Conservation (phyloP, 2,329 filamentous ascomycete species). For the Trichophyton mentagrophytes region DNA sequence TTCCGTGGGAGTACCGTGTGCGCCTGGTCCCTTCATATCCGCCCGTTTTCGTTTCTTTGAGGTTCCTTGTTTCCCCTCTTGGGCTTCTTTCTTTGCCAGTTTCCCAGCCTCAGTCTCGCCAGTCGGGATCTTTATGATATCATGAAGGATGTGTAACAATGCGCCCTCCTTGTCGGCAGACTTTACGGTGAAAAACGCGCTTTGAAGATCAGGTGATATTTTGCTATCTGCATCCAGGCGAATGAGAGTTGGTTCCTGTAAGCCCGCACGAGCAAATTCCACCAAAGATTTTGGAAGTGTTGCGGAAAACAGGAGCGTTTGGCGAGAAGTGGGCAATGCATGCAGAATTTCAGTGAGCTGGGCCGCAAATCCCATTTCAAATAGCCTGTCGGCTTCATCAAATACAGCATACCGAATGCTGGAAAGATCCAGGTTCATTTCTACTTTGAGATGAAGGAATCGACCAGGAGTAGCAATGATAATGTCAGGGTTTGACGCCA, state of each 20-base stretch:
- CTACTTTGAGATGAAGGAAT: slow-evolving; percentile 91
- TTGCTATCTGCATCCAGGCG: slow-evolving; percentile 90
- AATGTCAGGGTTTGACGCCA: slow-evolving; percentile 92
- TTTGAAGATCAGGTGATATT: slow-evolving; percentile 89
- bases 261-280: slow-evolving; percentile 84
- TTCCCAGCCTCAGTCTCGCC: slow-evolving; percentile 45
- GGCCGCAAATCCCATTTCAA: slow-evolving; percentile 96
- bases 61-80: slow-evolving; percentile 33
- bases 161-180: slow-evolving; percentile 88
- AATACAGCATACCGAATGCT: slow-evolving; percentile 92
- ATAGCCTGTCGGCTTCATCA: slow-evolving; percentile 90
- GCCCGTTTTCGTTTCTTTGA: slow-evolving; percentile 37
- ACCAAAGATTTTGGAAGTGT: slow-evolving; percentile 88
- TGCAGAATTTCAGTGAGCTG: slow-evolving; percentile 89
- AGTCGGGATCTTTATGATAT: slow-evolving; percentile 82
- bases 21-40: slow-evolving; percentile 38
- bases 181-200: slow-evolving; percentile 88
- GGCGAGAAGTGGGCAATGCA: slow-evolving; percentile 67
- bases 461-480: slow-evolving; percentile 93
- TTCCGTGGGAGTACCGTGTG: slow-evolving; percentile 61
- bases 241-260: slow-evolving; percentile 84
- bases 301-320: slow-evolving; percentile 89
- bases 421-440: slow-evolving; percentile 85
- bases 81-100: slow-evolving; percentile 35
- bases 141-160: slow-evolving; percentile 73